A percentile compares a stretch with the other conserved stretches of the same genome.
These are phyloP conservation scores for Phylloporus gajari DNA, from an alignment of 1,284 basidiomycete genomes.

Conservation along the genomic window DNA sequence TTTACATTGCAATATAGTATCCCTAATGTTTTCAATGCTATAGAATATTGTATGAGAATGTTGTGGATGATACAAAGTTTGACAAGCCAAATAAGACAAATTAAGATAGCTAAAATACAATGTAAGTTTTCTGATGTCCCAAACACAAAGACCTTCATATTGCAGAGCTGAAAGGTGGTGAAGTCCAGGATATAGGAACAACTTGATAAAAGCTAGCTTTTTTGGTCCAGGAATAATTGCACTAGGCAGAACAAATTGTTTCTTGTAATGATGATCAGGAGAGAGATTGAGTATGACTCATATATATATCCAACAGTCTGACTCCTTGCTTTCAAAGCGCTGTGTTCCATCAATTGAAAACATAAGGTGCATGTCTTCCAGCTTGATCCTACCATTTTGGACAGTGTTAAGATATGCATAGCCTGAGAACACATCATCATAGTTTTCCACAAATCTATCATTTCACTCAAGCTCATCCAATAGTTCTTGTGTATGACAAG, in stretches of 20 bases:
- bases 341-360: constrained; percentile 10
- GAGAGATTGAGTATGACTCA: constrained; percentile 12
- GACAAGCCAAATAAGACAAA: no score
- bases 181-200: constrained; percentile 1
- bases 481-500: no score
- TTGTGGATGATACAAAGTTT: no score
- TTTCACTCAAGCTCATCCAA: not conserved
- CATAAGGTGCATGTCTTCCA: not conserved
- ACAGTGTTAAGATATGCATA: not conserved
- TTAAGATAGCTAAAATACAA: no score
- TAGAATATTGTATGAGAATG: no score
- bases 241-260: constrained; percentile 14
- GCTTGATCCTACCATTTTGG: not conserved
- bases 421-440: not conserved
- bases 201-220: constrained; percentile 13
- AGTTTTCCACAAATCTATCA: not conserved
- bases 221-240: constrained; percentile 15
- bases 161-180: constrained; percentile 14
- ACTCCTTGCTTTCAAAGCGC: constrained; percentile 11
- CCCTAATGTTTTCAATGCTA: no score
- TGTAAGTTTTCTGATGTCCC: no score
- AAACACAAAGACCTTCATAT: constrained; percentile 3
- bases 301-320: constrained; percentile 18
- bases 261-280: constrained; percentile 9
- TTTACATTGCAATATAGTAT: no score